These are phyloP conservation scores for Phialemonium atrogriseum DNA, from an alignment of 2,329 filamentous ascomycete species.

Conservation along the genomic window DNA sequence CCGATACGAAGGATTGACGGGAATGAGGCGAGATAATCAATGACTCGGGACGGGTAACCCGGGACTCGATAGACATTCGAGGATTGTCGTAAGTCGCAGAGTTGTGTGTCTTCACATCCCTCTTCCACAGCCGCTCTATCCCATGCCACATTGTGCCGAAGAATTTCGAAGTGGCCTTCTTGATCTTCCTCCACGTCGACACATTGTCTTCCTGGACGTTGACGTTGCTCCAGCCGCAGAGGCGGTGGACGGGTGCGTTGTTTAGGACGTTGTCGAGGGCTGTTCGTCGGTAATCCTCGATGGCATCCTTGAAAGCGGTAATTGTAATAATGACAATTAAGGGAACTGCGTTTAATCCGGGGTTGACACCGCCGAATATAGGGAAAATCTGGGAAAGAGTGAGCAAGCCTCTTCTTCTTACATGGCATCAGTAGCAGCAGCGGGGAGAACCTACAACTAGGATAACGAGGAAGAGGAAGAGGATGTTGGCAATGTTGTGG, in stretches of 20 bases:
- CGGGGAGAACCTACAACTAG: slow-evolving; percentile 63
- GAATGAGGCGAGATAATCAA: slow-evolving; percentile 41
- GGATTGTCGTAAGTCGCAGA: slow-evolving; percentile 44
- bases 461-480: slow-evolving; percentile 95
- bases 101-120: slow-evolving; percentile 37
- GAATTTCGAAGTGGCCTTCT: slow-evolving; percentile 71
- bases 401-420: slow-evolving; percentile 10
- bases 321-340: slow-evolving; percentile 86
- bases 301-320: slow-evolving; percentile 87
- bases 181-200: slow-evolving; percentile 76
- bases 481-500: slow-evolving; percentile 96
- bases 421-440: slow-evolving; percentile 1
- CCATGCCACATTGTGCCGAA: slow-evolving; percentile 44
- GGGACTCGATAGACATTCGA: slow-evolving; percentile 59
- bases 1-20: slow-evolving; percentile 43
- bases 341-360: slow-evolving; percentile 81
- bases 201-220: slow-evolving; percentile 85
- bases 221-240: slow-evolving; percentile 85
- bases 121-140: slow-evolving; percentile 39
- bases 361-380: slow-evolving; percentile 89
- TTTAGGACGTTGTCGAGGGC: slow-evolving; percentile 89
- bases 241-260: slow-evolving; percentile 86
- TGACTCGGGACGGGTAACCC: slow-evolving; percentile 43
- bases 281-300: slow-evolving; percentile 92
- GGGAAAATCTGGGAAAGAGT: slow-evolving; percentile 68